These are phyloP conservation scores for Triglochin maritima DNA, from an alignment of 106 monocot species.

Conservation along the genomic window DNA sequence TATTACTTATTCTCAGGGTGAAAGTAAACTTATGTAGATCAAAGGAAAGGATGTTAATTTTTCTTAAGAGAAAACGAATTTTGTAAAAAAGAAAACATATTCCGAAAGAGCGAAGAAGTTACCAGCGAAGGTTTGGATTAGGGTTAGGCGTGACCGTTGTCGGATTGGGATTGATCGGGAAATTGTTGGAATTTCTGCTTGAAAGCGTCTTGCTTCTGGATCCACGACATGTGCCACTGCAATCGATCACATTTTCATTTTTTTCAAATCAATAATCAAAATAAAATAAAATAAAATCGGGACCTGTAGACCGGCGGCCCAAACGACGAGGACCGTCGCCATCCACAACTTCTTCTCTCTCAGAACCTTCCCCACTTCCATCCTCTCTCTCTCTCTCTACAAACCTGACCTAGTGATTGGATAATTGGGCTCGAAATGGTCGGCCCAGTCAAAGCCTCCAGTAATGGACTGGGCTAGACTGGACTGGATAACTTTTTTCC, in stretches of 20 bases:
- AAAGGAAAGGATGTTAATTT: no score
- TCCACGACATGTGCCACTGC: conserved; percentile 23
- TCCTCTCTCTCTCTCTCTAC: background rate
- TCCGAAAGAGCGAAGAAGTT: background rate
- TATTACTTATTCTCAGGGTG: no score
- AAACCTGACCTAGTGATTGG: no score
- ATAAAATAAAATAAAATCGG: no score
- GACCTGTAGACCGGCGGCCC: conserved; percentile 20
- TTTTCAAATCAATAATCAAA: no score
- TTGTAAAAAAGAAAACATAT: background rate
- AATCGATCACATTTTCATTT: background rate
- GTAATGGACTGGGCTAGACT: no score
- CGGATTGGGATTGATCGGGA: no score
- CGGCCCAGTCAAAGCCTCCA: no score
- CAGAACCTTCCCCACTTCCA: conserved; percentile 12
- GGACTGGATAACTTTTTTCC: no score
- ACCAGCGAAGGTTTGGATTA: background rate
- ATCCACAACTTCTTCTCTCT: conserved; percentile 27
- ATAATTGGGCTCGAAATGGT: no score
- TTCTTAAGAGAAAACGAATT: background rate
- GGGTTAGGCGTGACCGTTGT: no score
- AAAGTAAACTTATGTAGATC: no score
- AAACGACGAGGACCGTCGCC: conserved; percentile 20
- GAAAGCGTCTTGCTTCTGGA: conserved; percentile 21
- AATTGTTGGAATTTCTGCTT: conserved; percentile 9